Conservation (phyloP, 768 basidiomycete genomes). For the Myochromella boudieri region DNA sequence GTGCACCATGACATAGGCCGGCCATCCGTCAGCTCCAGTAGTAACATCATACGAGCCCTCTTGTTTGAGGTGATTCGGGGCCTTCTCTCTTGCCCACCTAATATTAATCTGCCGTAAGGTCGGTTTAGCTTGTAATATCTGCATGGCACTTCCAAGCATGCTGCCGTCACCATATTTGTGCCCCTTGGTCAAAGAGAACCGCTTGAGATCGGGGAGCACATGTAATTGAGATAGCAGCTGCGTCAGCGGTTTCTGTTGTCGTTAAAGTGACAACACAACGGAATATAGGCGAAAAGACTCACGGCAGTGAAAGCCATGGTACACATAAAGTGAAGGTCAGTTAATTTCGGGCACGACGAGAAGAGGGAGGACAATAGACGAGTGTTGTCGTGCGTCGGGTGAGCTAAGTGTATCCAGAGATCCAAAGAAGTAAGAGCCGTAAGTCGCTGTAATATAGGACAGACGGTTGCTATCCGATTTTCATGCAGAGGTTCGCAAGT, state of each 20-base stretch:
- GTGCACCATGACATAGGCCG: constrained; percentile 25
- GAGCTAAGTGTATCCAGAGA: constrained; percentile 46
- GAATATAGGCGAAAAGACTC: constrained; percentile 17
- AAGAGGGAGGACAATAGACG: constrained; percentile 36
- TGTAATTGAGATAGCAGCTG: constrained; percentile 37
- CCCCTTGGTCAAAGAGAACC: constrained; percentile 49
- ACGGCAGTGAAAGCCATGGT: constrained; percentile 45
- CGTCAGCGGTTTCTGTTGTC: constrained; percentile 38
- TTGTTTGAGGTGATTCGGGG: constrained; percentile 49
- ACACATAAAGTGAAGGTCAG: constrained; percentile 52
- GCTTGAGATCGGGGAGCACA: constrained; percentile 38
- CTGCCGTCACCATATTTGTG: constrained; percentile 45
- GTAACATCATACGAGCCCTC: constrained; percentile 43
- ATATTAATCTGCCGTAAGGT: constrained; percentile 41
- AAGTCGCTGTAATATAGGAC: constrained; percentile 32
- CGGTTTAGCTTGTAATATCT: constrained; percentile 33
- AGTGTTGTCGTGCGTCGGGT: constrained; percentile 31
- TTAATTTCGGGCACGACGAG: constrained; percentile 34
- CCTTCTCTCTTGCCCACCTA: constrained; percentile 47
- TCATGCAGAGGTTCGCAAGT: constrained; percentile 50
- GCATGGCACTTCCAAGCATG: constrained; percentile 42
- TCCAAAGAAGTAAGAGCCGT: constrained; percentile 40
- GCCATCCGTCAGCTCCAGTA: constrained; percentile 19
- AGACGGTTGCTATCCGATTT: constrained; percentile 30
- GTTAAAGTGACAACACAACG: too few species aligned